phyloP scores from a whole-genome alignment of 2,329 filamentous ascomycete genomes.

The Phyllosticta ampelicida region DNA sequence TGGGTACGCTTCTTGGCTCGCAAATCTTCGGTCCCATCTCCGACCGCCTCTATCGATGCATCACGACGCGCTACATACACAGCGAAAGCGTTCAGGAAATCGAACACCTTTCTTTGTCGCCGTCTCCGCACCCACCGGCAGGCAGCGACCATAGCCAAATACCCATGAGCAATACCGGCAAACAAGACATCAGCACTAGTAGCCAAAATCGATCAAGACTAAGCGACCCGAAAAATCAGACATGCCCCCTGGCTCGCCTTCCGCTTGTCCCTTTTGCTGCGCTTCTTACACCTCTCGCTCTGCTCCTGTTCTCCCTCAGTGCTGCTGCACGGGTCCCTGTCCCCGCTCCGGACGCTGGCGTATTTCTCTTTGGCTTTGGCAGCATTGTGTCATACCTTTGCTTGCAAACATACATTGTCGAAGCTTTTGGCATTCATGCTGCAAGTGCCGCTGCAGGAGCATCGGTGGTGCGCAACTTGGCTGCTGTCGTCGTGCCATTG shows the following conservation, averaged over 20 bases:
- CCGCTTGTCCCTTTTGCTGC: slow-evolving; percentile 44
- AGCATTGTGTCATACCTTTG: slow-evolving; percentile 34
- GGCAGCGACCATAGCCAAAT: neutral
- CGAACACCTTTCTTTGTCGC: neutral
- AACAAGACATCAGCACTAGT: neutral
- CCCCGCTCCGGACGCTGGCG: slow-evolving; percentile 31
- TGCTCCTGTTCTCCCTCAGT: slow-evolving; percentile 50
- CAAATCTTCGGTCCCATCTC: slow-evolving; percentile 37
- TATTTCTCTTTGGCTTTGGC: slow-evolving; percentile 39
- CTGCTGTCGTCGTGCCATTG: neutral
- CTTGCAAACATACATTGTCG: slow-evolving; percentile 46
- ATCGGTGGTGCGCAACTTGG: neutral
- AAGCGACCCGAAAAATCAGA: neutral
- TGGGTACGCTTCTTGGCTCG: slow-evolving; percentile 47
- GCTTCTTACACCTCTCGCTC: slow-evolving; percentile 40
- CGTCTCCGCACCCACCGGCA: neutral
- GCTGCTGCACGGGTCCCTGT: slow-evolving; percentile 36
- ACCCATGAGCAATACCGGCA: neutral
- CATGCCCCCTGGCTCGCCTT: slow-evolving; percentile 37
- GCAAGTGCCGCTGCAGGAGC: neutral
- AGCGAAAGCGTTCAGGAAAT: slow-evolving; percentile 15
- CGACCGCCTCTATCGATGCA: slow-evolving; percentile 39
- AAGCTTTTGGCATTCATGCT: slow-evolving; percentile 14
- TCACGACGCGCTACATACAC: slow-evolving; percentile 35
- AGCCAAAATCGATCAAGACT: neutral